Evolutionary conservation across 441 rosid genomes (phyloP), one percentile per base, ranked within the genome.

Genomic region (Aquilaria agallochum): DNA sequence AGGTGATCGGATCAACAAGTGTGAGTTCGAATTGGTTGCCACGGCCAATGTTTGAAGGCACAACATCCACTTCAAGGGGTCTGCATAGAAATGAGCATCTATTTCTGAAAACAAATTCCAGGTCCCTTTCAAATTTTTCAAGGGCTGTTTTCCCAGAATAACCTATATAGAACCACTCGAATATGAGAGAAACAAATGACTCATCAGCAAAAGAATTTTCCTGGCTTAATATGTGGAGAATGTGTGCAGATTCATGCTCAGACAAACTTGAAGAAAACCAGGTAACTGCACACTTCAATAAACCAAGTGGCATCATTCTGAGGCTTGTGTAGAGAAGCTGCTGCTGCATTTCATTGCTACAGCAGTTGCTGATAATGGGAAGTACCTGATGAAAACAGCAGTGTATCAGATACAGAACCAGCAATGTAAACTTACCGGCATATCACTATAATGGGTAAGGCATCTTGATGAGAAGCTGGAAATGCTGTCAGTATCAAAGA

Each of bases 261-360:
- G 90, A 78, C 31, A 89, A 69, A 72, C 75, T 76, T 68, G 90
- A 63, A 63, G 90, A 81, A 63, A 87, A 89, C 95, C 96, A 89
- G 49, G 81, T 79, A 32, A 85, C 74, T 65, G 75, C 79, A 72
- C 89, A 87, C 67, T 85, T 78, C 11, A 89, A 76, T 71, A 87
- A 70, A 66, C 92, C 95, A 31, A 92, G 78, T 53, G 98, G 98
- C 80, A 92, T 79, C 70, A 83, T 74, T 72, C 73, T 72, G 60
- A 87, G 76, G 78, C 88, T 80, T 73, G 52, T 62, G 71, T 78
- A 84, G n/a, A 89, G 68, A 59, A 87, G 88, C 68, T 71, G 81
- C 61, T 68, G 76, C 71, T 87, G 96, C 69, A 75, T 79, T 76
- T 84, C 79, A 64, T 57, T 67, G 72, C 80, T 72, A 67, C 79